These are phyloP conservation scores for Tolypocladium sp. DNA, from an alignment of 2,329 filamentous ascomycete genomes.

Conservation along the genomic window DNA sequence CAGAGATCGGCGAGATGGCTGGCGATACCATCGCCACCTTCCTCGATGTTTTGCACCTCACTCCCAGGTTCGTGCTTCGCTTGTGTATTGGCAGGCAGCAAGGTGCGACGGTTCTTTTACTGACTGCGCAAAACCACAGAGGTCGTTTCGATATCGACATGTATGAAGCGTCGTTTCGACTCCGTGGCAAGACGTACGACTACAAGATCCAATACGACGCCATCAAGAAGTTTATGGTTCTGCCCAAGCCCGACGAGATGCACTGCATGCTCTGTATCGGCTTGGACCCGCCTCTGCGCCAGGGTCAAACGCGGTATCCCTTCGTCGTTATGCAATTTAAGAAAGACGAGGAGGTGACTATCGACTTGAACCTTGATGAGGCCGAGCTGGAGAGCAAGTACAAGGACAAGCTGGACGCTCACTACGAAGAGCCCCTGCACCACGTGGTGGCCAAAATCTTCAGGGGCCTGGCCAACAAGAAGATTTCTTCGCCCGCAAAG, in stretches of 20 bases:
- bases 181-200: slow-evolving; percentile 98
- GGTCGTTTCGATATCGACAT: slow-evolving; percentile 99
- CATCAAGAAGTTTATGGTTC: slow-evolving; percentile 97
- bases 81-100: not conserved
- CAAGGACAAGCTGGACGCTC: slow-evolving; percentile 76
- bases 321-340: slow-evolving; percentile 99
- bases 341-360: slow-evolving; percentile 91
- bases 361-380: slow-evolving; percentile 93
- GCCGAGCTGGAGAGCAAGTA: slow-evolving; percentile 77
- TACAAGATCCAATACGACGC: slow-evolving; percentile 99
- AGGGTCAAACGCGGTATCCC: slow-evolving; percentile 95
- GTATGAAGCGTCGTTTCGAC: slow-evolving; percentile 94
- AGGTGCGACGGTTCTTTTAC: not conserved
- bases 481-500: slow-evolving; percentile 85
- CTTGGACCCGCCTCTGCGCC: slow-evolving; percentile 85
- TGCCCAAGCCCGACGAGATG: slow-evolving; percentile 96
- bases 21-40: slow-evolving; percentile 97
- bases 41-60: slow-evolving; percentile 92
- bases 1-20: slow-evolving; percentile 97
- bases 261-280: slow-evolving; percentile 93
- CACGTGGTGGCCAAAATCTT: slow-evolving; percentile 94
- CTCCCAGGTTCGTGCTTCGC: slow-evolving; percentile 56
- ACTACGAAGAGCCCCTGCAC: slow-evolving; percentile 90
- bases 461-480: slow-evolving; percentile 87
- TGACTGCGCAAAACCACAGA: slow-evolving; percentile 39